phyloP scores from a whole-genome alignment of 73 alveolate genomes.

The Tetrahymena malaccensis region DNA sequence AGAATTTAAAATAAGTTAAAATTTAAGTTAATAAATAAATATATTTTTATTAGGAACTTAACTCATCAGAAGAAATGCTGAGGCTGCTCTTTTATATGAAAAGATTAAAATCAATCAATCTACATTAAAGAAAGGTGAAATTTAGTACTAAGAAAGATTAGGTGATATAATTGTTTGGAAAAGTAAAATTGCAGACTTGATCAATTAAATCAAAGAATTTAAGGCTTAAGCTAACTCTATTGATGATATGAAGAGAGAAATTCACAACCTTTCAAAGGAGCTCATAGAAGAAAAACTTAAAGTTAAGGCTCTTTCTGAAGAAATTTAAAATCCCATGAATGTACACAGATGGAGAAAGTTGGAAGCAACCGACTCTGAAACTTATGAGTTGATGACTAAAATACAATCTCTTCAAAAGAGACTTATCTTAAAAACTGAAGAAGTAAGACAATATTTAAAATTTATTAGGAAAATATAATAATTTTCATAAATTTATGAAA shows the following conservation, averaged over 20 bases:
- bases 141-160: conserved; percentile 70
- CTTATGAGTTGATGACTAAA: conserved; percentile 88
- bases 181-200: conserved; percentile 66
- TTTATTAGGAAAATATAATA: background rate
- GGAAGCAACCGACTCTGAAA: conserved; percentile 96
- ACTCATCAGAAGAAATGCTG: conserved; percentile 89
- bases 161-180: conserved; percentile 76
- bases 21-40: no score
- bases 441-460: conserved; percentile 32
- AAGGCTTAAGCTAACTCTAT: conserved; percentile 72
- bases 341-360: conserved; percentile 94
- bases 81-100: conserved; percentile 83
- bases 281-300: conserved; percentile 81
- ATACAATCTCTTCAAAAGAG: conserved; percentile 85
- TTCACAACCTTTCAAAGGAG: conserved; percentile 61
- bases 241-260: conserved; percentile 76
- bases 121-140: conserved; percentile 82
- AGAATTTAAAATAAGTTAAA: no score
- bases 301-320: conserved; percentile 92
- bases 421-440: conserved; percentile 87
- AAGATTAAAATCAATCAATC: conserved; percentile 84
- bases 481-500: background rate
- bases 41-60: conserved; percentile 34
- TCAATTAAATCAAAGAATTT: conserved; percentile 55
- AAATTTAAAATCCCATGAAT: conserved; percentile 88